phyloP scores from a whole-genome alignment of 495 filamentous ascomycete species.

The Penicillium diatomitis region DNA sequence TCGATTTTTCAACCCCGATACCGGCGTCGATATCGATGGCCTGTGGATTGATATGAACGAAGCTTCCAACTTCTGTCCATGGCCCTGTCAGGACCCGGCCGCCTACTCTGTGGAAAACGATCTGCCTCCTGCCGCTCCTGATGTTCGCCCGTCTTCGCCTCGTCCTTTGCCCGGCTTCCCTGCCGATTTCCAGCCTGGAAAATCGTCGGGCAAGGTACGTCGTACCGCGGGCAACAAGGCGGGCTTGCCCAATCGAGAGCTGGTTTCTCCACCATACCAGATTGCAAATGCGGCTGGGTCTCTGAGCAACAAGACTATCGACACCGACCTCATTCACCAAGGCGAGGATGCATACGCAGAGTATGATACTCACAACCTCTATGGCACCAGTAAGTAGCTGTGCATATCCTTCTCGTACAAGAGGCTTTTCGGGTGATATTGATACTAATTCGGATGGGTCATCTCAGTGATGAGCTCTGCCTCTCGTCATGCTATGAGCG shows the following conservation, averaged over 20 bases:
- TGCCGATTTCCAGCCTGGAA: slow-evolving; percentile 54
- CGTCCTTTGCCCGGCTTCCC: slow-evolving; percentile 64
- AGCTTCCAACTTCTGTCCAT: slow-evolving; percentile 62
- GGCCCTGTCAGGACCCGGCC: slow-evolving; percentile 60
- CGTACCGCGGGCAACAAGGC: slow-evolving; percentile 20
- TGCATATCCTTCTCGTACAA: too few species aligned
- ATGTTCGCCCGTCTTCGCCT: slow-evolving; percentile 46
- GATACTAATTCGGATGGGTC: not conserved
- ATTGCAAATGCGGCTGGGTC: slow-evolving; percentile 66
- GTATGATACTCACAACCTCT: slow-evolving; percentile 82
- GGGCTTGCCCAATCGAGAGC: slow-evolving; percentile 54
- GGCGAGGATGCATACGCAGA: slow-evolving; percentile 51
- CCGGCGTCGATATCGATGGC: slow-evolving; percentile 73
- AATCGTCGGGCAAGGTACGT: slow-evolving; percentile 4
- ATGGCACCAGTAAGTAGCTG: slow-evolving; percentile 53
- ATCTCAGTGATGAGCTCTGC: slow-evolving; percentile 61
- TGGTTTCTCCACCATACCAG: slow-evolving; percentile 63
- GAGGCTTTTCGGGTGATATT: not conserved
- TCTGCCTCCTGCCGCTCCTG: slow-evolving; percentile 57
- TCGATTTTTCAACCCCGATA: slow-evolving; percentile 54
- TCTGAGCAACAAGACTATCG: slow-evolving; percentile 63
- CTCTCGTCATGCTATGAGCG: slow-evolving; percentile 58
- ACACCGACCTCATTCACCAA: slow-evolving; percentile 65
- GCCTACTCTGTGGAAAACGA: slow-evolving; percentile 40
- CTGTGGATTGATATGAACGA: slow-evolving; percentile 90